Evolutionary conservation across 805 yeast species (phyloP), one percentile per base, ranked within the genome.

Genomic region (Wickerhamiella domercqiae): DNA sequence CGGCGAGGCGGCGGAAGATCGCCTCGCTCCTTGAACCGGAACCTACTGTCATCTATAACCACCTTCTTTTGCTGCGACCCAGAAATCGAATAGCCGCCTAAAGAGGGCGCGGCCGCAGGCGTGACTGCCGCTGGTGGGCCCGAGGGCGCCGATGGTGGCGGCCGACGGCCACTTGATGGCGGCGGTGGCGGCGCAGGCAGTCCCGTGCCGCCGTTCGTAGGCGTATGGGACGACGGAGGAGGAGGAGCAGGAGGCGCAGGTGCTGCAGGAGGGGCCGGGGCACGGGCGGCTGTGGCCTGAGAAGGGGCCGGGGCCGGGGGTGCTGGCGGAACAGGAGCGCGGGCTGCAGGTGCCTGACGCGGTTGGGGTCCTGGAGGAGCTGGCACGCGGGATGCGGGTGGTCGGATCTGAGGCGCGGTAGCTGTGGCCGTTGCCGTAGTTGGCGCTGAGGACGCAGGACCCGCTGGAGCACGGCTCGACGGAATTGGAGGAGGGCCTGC

Each of bases 1-100:
- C 42, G 40, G 47, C 97, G 67, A n/a, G 98, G 97, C 47, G 73
- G 73, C 0, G 98, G 97, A 32, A 90, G 62, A 18, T 82, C 78
- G 31, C 61, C 57, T 14, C 69, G 66, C 53, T 80, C 80, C 3
- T 62, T 53, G 64, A 82, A 86, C 46, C 67, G 70, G 63, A 76
- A 84, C 48, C 86, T 62, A n/a, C 64, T 56, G 52, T 80, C 90
- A 47, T 81, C 82, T 35, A 83, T 79, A 3, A 57, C 61, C 3
- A 73, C 32, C 21, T 38, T 36, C 30, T 36, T 20, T 39, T 20
- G 13, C 33, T 28, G 16, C 34, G 39, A 9, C 29, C 47, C 29
- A 38, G 32, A 24, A 41, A 35, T 24, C 32, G 42, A 17, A 39
- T 36, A 22, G 36, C 35, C 22, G 32, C 14, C 15, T 14, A 22